phyloP scores from a whole-genome alignment of 1,139 yeast genomes.

The Pichia kudriavzevii region DNA sequence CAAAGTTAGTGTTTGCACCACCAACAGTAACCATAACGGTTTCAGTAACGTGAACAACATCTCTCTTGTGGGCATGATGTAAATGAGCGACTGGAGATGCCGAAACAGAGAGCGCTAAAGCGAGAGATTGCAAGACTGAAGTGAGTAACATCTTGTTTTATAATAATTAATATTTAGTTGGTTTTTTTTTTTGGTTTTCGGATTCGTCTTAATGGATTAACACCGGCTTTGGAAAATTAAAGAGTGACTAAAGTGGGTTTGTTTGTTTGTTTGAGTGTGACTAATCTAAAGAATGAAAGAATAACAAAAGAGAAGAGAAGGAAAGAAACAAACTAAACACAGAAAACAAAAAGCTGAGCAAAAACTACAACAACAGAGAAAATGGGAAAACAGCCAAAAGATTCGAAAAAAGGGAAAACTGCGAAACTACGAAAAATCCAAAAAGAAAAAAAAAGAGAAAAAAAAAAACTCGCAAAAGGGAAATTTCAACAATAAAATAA shows the following conservation, averaged over 20 bases:
- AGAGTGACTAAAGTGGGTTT: slow-evolving; percentile 9
- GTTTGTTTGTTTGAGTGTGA: background rate
- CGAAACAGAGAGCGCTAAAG: slow-evolving; percentile 30
- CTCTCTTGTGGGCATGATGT: slow-evolving; percentile 42
- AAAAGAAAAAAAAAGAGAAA: background rate
- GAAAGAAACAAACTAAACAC: background rate
- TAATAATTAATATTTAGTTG: slow-evolving; percentile 2
- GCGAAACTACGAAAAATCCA: background rate
- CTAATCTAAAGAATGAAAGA: too few relatives aligned
- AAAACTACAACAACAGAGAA: background rate
- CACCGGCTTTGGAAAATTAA: slow-evolving; percentile 2
- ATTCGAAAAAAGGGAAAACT: slow-evolving; percentile 1
- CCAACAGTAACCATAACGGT: slow-evolving; percentile 35
- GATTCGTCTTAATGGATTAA: too few relatives aligned
- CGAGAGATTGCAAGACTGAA: slow-evolving; percentile 22
- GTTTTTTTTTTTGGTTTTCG: too few relatives aligned
- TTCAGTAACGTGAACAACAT: slow-evolving; percentile 35
- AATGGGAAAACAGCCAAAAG: slow-evolving; percentile 1
- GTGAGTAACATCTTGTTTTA: slow-evolving; percentile 22
- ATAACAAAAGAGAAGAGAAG: background rate
- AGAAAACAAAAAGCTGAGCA: background rate
- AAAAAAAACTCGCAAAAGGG: background rate
- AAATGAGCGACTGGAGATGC: slow-evolving; percentile 32
- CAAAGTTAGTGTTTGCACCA: slow-evolving; percentile 25
- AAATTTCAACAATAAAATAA: background rate